Evolutionary conservation across 306 rosid species (phyloP), one percentile per base, ranked within the genome.

Genomic region (Cucumis melo): DNA sequence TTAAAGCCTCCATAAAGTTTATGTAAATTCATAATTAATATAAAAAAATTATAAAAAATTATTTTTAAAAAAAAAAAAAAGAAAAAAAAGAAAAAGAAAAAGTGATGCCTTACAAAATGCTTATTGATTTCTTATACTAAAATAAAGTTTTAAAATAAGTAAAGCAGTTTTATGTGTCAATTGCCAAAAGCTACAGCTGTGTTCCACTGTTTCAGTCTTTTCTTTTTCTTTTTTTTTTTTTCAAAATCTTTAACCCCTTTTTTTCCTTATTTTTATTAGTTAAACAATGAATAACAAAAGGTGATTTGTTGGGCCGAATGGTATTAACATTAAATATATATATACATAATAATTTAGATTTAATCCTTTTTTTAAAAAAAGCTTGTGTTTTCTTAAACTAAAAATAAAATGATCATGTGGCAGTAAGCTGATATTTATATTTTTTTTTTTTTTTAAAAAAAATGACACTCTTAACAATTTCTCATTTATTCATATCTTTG

Each of bases 1-100:
- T 20, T 8, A 67, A 67, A 41, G 74, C 55, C 74, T 67, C 72
- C 72, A 17, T 65, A 65, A 65, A 65, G 72, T 65, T 65, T 65
- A 50, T 10, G 2, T n/a, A 65, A 65, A 64, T 64, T 64, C 32
- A 21, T 67, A 67, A 42, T 67, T 67, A 5, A 67, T 41, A 20
- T 2, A 41, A 20, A 11, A 65, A 66, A n/a, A n/a, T n/a, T n/a
- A n/a, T n/a, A n/a, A n/a, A n/a, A n/a, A n/a, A n/a, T n/a, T n/a
- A n/a, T n/a, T n/a, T n/a, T n/a, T n/a, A n/a, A n/a, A n/a, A n/a
- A n/a, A n/a, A n/a, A n/a, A n/a, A n/a, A n/a, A n/a, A n/a, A n/a
- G n/a, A n/a, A n/a, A n/a, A n/a, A n/a, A n/a, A n/a, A n/a, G n/a
- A n/a, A n/a, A n/a, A n/a, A n/a, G n/a, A n/a, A n/a, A n/a, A n/a